phyloP scores from a whole-genome alignment of 805 yeast genomes.

The Yamadazyma ubonensis region DNA sequence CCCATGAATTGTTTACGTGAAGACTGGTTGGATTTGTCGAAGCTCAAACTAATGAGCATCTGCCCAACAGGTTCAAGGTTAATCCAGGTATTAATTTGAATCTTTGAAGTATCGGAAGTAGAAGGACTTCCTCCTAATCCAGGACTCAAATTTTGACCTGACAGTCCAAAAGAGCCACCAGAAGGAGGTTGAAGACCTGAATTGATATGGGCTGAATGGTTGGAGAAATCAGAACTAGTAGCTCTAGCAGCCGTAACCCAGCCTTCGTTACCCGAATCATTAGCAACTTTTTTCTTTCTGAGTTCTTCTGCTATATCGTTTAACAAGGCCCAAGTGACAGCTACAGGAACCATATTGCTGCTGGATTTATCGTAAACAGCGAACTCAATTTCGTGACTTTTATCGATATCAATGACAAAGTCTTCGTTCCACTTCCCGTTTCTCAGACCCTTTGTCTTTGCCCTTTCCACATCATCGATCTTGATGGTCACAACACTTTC shows the following conservation, averaged over 20 bases:
- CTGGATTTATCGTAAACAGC: conserved; percentile 81
- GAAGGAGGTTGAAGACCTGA: background rate
- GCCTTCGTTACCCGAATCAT: conserved; percentile 67
- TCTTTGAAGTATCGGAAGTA: conserved; percentile 10
- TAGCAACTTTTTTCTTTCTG: conserved; percentile 82
- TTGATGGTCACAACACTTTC: conserved; percentile 77
- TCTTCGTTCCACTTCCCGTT: conserved; percentile 82
- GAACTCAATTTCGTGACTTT: conserved; percentile 88
- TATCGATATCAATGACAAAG: conserved; percentile 76
- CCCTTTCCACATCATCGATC: conserved; percentile 84
- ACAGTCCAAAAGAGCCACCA: background rate
- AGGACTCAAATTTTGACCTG: no score
- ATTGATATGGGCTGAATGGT: background rate
- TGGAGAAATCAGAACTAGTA: conserved; percentile 4
- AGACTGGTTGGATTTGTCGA: conserved; percentile 56
- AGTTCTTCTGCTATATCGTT: conserved; percentile 93
- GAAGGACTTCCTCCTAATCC: background rate
- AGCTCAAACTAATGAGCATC: conserved; percentile 71
- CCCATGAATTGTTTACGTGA: conserved; percentile 42
- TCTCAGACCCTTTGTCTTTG: conserved; percentile 70
- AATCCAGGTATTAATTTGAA: conserved; percentile 78
- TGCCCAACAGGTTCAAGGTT: conserved; percentile 94
- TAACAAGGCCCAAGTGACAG: conserved; percentile 84
- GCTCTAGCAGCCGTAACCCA: conserved; percentile 67
- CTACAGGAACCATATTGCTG: conserved; percentile 75